These are phyloP conservation scores for Plantago rigida DNA, from an alignment of 305 asterid species.

Conservation along the genomic window DNA sequence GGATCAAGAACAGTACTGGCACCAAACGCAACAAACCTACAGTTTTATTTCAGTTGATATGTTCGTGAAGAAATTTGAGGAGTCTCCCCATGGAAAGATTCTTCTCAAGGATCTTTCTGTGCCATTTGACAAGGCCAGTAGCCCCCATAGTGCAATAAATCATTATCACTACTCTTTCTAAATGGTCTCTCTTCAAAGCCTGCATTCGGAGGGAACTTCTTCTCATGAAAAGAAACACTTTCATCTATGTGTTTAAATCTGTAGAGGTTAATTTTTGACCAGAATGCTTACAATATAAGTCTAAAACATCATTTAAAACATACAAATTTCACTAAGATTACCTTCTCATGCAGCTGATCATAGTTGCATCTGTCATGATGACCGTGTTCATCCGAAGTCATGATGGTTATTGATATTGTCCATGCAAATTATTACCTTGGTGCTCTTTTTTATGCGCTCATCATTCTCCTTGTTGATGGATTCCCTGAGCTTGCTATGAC, in stretches of 20 bases:
- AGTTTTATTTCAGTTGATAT: constrained; percentile 33
- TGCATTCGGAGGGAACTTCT: constrained; percentile 55
- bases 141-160: constrained; percentile 32
- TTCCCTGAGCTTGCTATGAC: constrained; percentile 47
- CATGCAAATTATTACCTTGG: constrained; percentile 50
- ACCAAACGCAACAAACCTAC: constrained; percentile 27
- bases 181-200: constrained; percentile 45
- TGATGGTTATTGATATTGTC: constrained; percentile 32
- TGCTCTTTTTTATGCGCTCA: constrained; percentile 40
- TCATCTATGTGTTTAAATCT: constrained; percentile 40
- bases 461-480: constrained; percentile 42
- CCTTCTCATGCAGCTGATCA: constrained; percentile 34
- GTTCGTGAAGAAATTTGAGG: constrained; percentile 36
- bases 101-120: constrained; percentile 34
- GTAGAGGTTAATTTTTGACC: constrained; percentile 34
- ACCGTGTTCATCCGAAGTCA: constrained; percentile 45
- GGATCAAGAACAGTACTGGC: constrained; percentile 67
- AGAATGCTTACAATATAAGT: neutral
- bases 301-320: neutral
- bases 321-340: neutral
- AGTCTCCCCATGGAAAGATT: constrained; percentile 30
- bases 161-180: constrained; percentile 39
- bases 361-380: constrained; percentile 40
- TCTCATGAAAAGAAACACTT: constrained; percentile 52
- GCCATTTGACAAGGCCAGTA: constrained; percentile 34